Conservation (phyloP, 805 yeast genomes). For the Tetrapisispora arboricola region DNA sequence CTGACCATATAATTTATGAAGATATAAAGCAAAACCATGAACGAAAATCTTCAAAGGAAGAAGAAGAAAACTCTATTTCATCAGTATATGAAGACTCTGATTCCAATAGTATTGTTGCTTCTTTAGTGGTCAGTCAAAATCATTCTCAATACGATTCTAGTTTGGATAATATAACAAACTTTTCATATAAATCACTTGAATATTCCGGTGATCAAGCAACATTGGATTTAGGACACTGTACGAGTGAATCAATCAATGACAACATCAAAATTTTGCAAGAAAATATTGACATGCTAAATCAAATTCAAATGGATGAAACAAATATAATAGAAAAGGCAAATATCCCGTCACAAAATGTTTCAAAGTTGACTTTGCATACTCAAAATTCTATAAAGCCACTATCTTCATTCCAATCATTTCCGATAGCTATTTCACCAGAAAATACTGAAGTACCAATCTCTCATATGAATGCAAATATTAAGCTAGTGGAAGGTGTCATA, state of each 20-base stretch:
- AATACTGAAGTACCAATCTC: not conserved
- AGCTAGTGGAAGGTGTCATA: not conserved
- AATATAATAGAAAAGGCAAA: too few species aligned
- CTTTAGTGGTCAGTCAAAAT: not conserved
- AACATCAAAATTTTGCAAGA: not conserved
- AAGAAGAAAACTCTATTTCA: not conserved
- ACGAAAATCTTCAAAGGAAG: not conserved
- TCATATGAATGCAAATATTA: not conserved
- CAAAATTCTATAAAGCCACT: too few species aligned
- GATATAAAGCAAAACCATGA: too few species aligned
- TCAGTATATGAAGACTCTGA: conserved; percentile 2
- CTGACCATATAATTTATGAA: too few species aligned
- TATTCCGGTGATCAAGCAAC: too few species aligned
- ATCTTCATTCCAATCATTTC: conserved; percentile 18
- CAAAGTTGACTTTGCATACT: too few species aligned
- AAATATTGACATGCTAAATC: not conserved
- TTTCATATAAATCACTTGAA: conserved; percentile 2
- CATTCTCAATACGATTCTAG: not conserved
- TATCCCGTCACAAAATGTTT: too few species aligned
- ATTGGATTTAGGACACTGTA: too few species aligned
- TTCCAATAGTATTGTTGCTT: conserved; percentile 1
- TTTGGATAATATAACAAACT: conserved; percentile 3
- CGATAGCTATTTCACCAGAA: conserved; percentile 2
- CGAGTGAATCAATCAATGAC: not conserved
- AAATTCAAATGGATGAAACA: not conserved